Base-by-base conservation (phyloP, 257 asterid genomes). In the Ballota nigra region DNA sequence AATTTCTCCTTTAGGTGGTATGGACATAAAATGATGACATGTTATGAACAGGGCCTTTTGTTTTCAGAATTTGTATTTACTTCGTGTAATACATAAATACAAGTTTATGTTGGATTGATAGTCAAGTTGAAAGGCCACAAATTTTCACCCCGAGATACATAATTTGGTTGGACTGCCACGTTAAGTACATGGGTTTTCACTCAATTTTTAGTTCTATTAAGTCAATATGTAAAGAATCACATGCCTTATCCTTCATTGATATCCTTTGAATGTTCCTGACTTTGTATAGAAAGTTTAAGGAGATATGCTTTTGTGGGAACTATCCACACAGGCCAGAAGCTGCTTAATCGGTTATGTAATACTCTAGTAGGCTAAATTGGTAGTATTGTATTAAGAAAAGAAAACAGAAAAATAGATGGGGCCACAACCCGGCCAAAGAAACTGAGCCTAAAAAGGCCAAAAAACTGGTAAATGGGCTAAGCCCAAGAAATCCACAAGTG, bases 211-310 rank as follows among this genome's bases (percentile, higher is more conserved):
- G 16, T 75, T 51, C 28, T 5, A 36, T 23, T 15, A 52, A 62
- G 57, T 68, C 33, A 75, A 26, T 33, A 22, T 33, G 29, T 33
- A 16, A 10, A 52, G 11, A 9, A 67, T 47, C 58, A 13, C 36
- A 33, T 18, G 10, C 19, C 38, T 26, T 53, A 45, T 66, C 58
- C 34, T 73, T 64, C 45, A 23, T 11, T 15, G 28, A 26, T 53
- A 41, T 61, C 24, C 59, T 45, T 34, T 62, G 6, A 29, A 67
- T 63, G 43, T 8, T 28, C 49, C 66, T 66, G 73, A 57, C 61
- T 22, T 74, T 65, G 61, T 24, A 36, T 64, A 11, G 59, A 60
- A 73, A 66, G 49, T 23, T 5, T 22, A 19, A 63, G 55, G 53
- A 20, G 20, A 68, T 24, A 26, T 49, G 29, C 49, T n/a, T 49